Evolutionary conservation across 345 rosid genomes (phyloP).

Genomic region (Firmiana major): DNA sequence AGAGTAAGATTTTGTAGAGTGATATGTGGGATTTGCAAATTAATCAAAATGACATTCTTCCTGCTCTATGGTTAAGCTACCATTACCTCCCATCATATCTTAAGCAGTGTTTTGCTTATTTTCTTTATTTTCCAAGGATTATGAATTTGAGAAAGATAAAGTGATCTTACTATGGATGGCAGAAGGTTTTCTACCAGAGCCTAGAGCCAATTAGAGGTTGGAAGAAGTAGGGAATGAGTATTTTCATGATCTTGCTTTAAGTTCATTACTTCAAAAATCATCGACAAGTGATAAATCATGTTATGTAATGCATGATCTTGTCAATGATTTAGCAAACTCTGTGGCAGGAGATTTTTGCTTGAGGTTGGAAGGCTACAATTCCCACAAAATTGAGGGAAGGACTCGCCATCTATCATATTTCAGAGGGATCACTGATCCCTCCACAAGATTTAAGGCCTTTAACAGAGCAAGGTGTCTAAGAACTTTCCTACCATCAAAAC

Average conservation of each 20-base stretch:
- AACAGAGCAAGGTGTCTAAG: background rate
- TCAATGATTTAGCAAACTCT: slow-evolving; percentile 34
- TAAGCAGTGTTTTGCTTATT: slow-evolving; percentile 23
- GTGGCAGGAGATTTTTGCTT: slow-evolving; percentile 26
- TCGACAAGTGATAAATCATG: background rate
- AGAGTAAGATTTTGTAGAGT: slow-evolving; percentile 13
- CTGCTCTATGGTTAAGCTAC: slow-evolving; percentile 18
- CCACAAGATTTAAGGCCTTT: background rate
- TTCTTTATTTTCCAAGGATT: slow-evolving; percentile 19
- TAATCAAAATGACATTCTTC: slow-evolving; percentile 9
- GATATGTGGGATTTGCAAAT: slow-evolving; percentile 5
- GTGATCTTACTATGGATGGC: slow-evolving; percentile 19
- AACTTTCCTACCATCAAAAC: slow-evolving; percentile 9
- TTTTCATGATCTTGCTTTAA: background rate
- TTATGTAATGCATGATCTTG: slow-evolving; percentile 33
- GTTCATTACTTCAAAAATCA: slow-evolving; percentile 1
- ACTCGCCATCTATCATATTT: slow-evolving; percentile 36
- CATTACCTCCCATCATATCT: slow-evolving; percentile 20
- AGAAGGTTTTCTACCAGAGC: slow-evolving; percentile 10
- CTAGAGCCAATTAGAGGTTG: background rate
- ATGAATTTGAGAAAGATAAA: slow-evolving; percentile 19
- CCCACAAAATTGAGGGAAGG: slow-evolving; percentile 12
- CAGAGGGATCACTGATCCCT: background rate
- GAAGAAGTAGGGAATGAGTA: background rate
- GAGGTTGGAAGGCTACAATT: slow-evolving; percentile 22